phyloP scores from a whole-genome alignment of 1,139 yeast genomes.

The Ashbya aceris region DNA sequence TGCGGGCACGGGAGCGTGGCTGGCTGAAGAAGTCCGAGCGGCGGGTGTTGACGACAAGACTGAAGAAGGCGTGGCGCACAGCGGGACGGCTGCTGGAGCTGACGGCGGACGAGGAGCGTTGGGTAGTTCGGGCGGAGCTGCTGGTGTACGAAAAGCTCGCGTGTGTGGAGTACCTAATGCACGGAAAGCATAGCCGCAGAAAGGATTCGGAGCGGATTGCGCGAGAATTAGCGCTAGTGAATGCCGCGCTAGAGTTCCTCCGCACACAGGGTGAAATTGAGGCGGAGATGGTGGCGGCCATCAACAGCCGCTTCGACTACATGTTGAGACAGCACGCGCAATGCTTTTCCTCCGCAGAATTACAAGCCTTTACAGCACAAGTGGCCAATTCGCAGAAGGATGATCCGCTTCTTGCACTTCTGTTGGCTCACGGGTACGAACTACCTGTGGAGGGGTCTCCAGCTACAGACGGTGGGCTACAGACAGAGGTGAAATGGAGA shows the following conservation, averaged over 20 bases:
- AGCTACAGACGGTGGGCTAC: conserved; percentile 21
- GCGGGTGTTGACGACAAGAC: conserved; percentile 53
- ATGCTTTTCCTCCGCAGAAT: conserved; percentile 18
- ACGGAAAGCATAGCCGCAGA: conserved; percentile 53
- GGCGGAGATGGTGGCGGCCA: conserved; percentile 13
- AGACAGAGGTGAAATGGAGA: conserved; percentile 55
- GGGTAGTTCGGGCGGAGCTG: conserved; percentile 43
- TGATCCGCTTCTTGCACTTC: conserved; percentile 32
- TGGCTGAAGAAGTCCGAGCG: conserved; percentile 28
- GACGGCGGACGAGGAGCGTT: conserved; percentile 31
- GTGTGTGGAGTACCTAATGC: conserved; percentile 38
- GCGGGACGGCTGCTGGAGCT: conserved; percentile 39
- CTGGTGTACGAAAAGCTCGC: conserved; percentile 50
- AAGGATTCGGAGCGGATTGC: conserved; percentile 21
- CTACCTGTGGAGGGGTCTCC: background rate
- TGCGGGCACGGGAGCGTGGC: conserved; percentile 25
- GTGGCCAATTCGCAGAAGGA: conserved; percentile 29
- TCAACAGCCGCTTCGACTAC: conserved; percentile 24
- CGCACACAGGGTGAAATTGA: conserved; percentile 11
- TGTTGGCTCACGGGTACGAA: conserved; percentile 21
- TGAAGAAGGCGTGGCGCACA: conserved; percentile 50
- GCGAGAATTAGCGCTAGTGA: conserved; percentile 17
- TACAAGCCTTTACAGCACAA: conserved; percentile 16
- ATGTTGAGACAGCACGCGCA: conserved; percentile 21
- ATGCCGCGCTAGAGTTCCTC: conserved; percentile 20